Evolutionary conservation across 371 early-diverging fungal species (phyloP).

Genomic region (Mucor sp.): DNA sequence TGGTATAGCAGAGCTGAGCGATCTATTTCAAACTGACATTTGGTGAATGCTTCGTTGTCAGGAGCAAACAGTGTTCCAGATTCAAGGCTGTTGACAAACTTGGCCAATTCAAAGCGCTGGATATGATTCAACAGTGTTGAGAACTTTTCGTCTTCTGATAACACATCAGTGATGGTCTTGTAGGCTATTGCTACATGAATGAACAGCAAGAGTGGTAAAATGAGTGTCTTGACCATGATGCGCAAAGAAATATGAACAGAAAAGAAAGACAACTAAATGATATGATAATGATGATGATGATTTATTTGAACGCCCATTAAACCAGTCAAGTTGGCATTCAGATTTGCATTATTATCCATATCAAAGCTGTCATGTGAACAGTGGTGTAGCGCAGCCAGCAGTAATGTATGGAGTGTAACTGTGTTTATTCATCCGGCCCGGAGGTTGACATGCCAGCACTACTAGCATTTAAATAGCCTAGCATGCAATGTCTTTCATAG

Average conservation of each 20-base stretch:
- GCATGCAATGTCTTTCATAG: neutral
- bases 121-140: conserved; percentile 29
- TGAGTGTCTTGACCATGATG: neutral
- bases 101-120: conserved; percentile 19
- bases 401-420: neutral
- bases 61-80: conserved; percentile 59
- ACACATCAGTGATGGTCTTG: conserved; percentile 38
- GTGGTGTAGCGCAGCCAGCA: neutral
- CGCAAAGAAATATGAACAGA: neutral
- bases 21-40: conserved; percentile 28
- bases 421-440: neutral
- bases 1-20: conserved; percentile 46
- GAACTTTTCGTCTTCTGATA: conserved; percentile 40
- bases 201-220: neutral
- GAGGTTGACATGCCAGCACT: neutral
- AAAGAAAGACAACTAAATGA: neutral
- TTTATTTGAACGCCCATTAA: neutral
- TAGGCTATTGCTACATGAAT: conserved; percentile 10
- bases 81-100: conserved; percentile 26
- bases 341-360: neutral
- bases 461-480: neutral
- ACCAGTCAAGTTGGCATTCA: neutral
- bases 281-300: no score
- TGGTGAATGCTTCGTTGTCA: conserved; percentile 52
- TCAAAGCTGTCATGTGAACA: neutral